These are phyloP conservation scores for Kodamaea anthophila DNA, from an alignment of 1,139 yeast genomes.

Conservation along the genomic window DNA sequence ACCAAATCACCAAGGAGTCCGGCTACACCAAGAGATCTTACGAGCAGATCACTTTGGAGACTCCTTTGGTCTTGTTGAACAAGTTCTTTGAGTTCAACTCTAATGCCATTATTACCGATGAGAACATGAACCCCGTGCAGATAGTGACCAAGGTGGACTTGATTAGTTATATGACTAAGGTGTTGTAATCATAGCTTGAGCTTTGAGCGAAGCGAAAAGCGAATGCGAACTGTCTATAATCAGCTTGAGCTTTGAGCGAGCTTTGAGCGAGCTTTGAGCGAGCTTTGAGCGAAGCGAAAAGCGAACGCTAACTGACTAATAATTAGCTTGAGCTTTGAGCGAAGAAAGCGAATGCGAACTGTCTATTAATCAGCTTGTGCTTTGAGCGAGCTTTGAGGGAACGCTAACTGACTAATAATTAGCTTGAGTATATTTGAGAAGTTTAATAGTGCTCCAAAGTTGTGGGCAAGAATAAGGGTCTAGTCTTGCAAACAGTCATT, in stretches of 20 bases:
- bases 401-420: no score
- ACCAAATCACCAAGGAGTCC: constrained; percentile 54
- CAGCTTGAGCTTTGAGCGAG: constrained; percentile 1
- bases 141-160: constrained; percentile 86
- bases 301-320: background rate
- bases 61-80: constrained; percentile 65
- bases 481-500: no score
- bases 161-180: constrained; percentile 58
- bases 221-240: constrained; percentile 18
- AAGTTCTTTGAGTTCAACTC: constrained; percentile 83
- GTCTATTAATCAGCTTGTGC: no score
- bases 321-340: background rate
- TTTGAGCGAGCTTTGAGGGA: no score
- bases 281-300: background rate
- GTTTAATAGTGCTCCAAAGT: no score
- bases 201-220: no score
- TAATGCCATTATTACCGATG: constrained; percentile 77
- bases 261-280: background rate
- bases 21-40: constrained; percentile 61
- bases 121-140: constrained; percentile 66
- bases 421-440: no score
- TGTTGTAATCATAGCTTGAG: no score
- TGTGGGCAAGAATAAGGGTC: no score
- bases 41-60: constrained; percentile 61
- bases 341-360: background rate